A percentile compares a stretch with the other conserved stretches of the same genome.
Evolutionary conservation across 2,329 filamentous ascomycete species (phyloP).

Genomic region (Xylaria sp.): DNA sequence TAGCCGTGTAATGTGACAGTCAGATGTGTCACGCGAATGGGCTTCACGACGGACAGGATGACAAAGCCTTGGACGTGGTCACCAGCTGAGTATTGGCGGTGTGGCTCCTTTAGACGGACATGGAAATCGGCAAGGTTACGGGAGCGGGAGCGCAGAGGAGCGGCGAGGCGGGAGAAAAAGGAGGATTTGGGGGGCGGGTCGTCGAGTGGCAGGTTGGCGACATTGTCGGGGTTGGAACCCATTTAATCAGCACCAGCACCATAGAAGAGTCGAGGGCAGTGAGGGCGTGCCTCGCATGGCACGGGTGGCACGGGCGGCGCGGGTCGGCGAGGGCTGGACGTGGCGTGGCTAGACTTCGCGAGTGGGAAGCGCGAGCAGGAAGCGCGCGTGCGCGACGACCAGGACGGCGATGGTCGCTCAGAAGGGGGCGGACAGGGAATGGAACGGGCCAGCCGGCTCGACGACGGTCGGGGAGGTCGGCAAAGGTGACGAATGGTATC

Average conservation of each 20-base stretch:
- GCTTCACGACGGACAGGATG: conserved; percentile 73
- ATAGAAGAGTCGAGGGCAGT: conserved; percentile 9
- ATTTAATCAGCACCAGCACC: conserved; percentile 51
- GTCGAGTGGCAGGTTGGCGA: conserved; percentile 46
- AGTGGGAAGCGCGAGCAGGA: too few species aligned
- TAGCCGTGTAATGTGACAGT: conserved; percentile 79
- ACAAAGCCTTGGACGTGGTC: conserved; percentile 77
- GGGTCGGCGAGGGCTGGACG: conserved; percentile 11
- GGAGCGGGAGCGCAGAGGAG: conserved; percentile 57
- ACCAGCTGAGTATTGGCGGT: conserved; percentile 76
- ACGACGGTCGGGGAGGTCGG: not conserved
- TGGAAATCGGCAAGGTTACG: conserved; percentile 80
- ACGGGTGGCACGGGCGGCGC: conserved; percentile 39
- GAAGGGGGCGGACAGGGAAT: not conserved
- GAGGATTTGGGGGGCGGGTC: conserved; percentile 49
- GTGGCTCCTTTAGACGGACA: conserved; percentile 76
- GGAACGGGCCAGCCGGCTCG: conserved; percentile 23
- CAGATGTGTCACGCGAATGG: conserved; percentile 78
- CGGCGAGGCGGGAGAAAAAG: conserved; percentile 59
- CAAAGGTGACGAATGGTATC: conserved; percentile 16
- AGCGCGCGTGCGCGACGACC: conserved; percentile 15
- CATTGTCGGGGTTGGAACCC: conserved; percentile 50
- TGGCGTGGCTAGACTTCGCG: not conserved
- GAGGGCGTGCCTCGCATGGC: conserved; percentile 42
- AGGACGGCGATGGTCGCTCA: conserved; percentile 7